A percentile compares a stretch with the other conserved stretches of the same genome.
Conservation (phyloP, 352 stramenopile species). For the Globisporangium polare region DNA sequence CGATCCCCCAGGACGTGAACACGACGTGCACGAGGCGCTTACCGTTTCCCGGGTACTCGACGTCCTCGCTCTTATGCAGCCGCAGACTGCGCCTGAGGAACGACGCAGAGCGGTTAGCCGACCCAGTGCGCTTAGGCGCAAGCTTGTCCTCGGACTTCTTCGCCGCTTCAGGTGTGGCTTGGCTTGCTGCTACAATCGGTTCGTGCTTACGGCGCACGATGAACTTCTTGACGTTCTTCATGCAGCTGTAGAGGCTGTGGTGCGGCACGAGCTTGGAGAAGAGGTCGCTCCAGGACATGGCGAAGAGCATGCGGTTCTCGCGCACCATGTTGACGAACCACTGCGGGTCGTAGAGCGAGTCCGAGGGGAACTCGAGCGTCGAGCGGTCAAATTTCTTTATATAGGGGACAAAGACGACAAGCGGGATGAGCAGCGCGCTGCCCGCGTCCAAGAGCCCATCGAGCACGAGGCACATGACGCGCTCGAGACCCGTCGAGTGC, state of each 20-base stretch:
- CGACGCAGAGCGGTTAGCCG: background rate
- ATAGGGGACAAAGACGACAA: conserved; percentile 18
- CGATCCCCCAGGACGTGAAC: conserved; percentile 30
- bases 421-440: conserved; percentile 25
- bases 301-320: conserved; percentile 22
- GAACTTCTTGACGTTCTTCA: conserved; percentile 22
- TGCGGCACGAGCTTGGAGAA: conserved; percentile 21
- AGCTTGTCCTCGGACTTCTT: background rate
- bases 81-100: background rate
- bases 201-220: conserved; percentile 7
- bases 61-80: background rate
- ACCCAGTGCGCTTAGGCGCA: no score
- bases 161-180: background rate
- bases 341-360: conserved; percentile 18
- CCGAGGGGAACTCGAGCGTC: conserved; percentile 8
- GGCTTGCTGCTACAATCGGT: background rate
- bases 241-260: conserved; percentile 16
- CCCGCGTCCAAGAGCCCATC: conserved; percentile 24
- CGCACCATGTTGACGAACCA: conserved; percentile 23
- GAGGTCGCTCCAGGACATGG: conserved; percentile 14
- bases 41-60: conserved; percentile 9
- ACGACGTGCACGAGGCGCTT: conserved; percentile 28
- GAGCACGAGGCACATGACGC: conserved; percentile 22
- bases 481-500: conserved; percentile 20
- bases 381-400: conserved; percentile 6